Evolutionary conservation across 352 stramenopile genomes (phyloP).

Genomic region (Pythium vanterpoolii): DNA sequence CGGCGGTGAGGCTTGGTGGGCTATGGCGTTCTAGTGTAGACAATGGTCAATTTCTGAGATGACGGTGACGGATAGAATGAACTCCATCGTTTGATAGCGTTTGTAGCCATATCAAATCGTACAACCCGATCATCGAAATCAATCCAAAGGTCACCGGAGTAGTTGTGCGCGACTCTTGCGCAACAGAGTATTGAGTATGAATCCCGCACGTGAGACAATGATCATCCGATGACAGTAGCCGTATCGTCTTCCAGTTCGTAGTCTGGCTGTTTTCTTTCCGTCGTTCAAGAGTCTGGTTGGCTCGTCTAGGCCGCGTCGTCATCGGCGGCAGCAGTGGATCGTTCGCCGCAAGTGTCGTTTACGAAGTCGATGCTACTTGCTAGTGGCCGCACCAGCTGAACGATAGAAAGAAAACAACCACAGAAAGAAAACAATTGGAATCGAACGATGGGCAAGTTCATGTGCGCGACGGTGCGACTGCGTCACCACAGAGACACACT

Average conservation of each 20-base stretch:
- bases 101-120: neutral
- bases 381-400: neutral
- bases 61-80: no score
- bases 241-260: neutral
- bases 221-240: neutral
- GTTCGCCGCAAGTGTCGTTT: neutral
- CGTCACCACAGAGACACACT: neutral
- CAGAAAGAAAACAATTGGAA: no score
- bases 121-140: no score
- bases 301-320: neutral
- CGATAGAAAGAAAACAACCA: neutral
- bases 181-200: no score
- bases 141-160: no score
- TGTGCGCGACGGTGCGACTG: no score
- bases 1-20: no score
- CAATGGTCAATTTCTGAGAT: no score
- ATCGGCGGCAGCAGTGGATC: neutral
- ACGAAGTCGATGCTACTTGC: neutral
- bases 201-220: neutral
- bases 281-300: neutral
- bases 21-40: no score
- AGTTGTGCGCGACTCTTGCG: no score
- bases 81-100: no score
- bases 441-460: no score
- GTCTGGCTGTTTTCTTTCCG: conserved; percentile 8